Evolutionary conservation across 257 asterid species (phyloP), one percentile per base, ranked within the genome.

Genomic region (Fraxinus quadrangulata): DNA sequence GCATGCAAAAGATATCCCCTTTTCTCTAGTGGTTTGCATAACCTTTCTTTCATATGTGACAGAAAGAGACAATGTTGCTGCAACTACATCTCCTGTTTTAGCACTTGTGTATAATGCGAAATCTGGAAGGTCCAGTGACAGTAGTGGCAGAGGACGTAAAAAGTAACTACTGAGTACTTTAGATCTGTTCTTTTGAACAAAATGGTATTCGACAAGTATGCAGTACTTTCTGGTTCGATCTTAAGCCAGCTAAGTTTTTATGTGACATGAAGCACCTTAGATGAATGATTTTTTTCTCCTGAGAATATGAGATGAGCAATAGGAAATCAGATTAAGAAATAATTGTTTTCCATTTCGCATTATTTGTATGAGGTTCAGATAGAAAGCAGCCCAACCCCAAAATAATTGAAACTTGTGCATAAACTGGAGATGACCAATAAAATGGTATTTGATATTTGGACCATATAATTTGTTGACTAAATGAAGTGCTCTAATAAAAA

Each of bases 131-230:
- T 67, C 91, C 36, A 90, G 96, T 71, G 98, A 95, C 81, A 86
- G 96, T 37, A 88, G 94, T 73, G 86, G 90, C 87, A 90, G 97
- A 84, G 96, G 98, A 80, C 98, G 98, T 75, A 91, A 95, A 70
- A 95, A 89, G 97, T 92, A 89, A 85, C 5, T 68, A 73, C 79
- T 45, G 78, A 24, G 51, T 49, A 17, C n/a, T 67, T 42, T 76
- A 70, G 49, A 42, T 31, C 67, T 49, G 61, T 49, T 17, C 6
- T 14, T 49, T 3, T 49, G 21, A 49, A 49, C 9, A 37, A 37
- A 37, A 37, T 37, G 42, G 1, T 37, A 10, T 6, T 37, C 2
- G 9, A 37, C 42, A 37, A 49, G 49, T 42, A 42, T 49, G 61
- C 17, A 17, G 8, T 13, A 13, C 21, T 49, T 4, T 4, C 23